Conservation (phyloP, 371 early-diverging fungal genomes). For the Syncephalis fuscata region DNA sequence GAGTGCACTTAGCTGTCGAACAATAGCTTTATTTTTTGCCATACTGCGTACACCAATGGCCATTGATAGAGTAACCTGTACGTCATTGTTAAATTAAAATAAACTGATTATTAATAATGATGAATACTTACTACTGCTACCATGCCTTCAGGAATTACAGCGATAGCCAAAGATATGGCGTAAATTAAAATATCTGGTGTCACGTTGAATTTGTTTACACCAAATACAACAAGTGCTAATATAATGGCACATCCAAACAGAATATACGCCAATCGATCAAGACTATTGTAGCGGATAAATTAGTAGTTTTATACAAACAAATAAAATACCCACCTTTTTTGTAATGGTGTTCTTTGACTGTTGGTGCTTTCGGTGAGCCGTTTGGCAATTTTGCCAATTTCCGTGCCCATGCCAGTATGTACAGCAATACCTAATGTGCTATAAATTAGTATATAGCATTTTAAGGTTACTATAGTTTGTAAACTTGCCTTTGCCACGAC, state of each 20-base stretch:
- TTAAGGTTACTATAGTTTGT: too few relatives aligned
- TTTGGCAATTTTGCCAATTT: slow-evolving; percentile 82
- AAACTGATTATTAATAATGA: slow-evolving; percentile 10
- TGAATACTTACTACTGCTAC: slow-evolving; percentile 44
- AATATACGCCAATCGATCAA: slow-evolving; percentile 55
- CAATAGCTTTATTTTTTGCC: slow-evolving; percentile 74
- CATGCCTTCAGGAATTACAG: slow-evolving; percentile 92
- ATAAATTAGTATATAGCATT: too few relatives aligned
- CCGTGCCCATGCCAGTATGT: slow-evolving; percentile 73
- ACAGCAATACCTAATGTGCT: slow-evolving; percentile 32
- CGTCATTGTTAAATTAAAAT: not conserved
- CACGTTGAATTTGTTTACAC: slow-evolving; percentile 34
- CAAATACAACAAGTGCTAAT: slow-evolving; percentile 55
- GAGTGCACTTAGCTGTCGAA: slow-evolving; percentile 72
- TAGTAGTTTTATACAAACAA: not conserved
- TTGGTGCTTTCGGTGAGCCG: slow-evolving; percentile 56
- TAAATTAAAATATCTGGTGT: slow-evolving; percentile 40
- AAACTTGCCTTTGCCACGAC: slow-evolving; percentile 33
- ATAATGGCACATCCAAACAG: slow-evolving; percentile 47
- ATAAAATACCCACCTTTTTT: slow-evolving; percentile 18
- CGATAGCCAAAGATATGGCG: slow-evolving; percentile 73
- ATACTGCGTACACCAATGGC: slow-evolving; percentile 80
- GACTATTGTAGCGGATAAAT: slow-evolving; percentile 10
- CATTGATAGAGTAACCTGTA: slow-evolving; percentile 68
- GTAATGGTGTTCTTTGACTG: slow-evolving; percentile 51